Conservation (phyloP, 2,329 filamentous ascomycete species). For the Beauveria asiatica region DNA sequence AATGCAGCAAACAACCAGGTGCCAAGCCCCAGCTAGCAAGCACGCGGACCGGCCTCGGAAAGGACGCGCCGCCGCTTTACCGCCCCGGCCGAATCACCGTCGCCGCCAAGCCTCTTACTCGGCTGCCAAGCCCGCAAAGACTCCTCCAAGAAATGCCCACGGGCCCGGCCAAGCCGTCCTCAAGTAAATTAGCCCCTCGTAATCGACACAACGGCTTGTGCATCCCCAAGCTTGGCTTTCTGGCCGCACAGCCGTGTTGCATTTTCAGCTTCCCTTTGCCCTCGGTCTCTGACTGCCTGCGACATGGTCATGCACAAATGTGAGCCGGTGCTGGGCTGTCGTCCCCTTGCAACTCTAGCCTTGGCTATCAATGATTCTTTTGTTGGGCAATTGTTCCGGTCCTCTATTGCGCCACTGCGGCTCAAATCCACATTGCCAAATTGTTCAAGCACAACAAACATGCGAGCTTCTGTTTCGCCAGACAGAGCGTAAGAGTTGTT, state of each 20-base stretch:
- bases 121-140: constrained; percentile 9
- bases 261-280: too few species aligned
- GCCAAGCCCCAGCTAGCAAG: constrained; percentile 1
- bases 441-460: too few species aligned
- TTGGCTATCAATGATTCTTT: too few species aligned
- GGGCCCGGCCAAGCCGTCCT: background rate
- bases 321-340: too few species aligned
- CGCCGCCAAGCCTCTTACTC: constrained; percentile 8
- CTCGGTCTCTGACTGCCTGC: too few species aligned
- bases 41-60: background rate
- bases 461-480: too few species aligned
- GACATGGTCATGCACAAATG: too few species aligned
- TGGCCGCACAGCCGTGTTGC: background rate
- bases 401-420: too few species aligned
- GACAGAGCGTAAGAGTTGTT: too few species aligned
- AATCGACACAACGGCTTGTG: background rate
- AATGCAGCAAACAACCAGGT: background rate
- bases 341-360: too few species aligned
- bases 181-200: background rate
- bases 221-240: background rate
- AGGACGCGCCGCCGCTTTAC: constrained; percentile 6
- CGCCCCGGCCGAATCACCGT: constrained; percentile 3
- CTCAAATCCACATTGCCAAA: too few species aligned
- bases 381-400: too few species aligned
- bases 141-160: background rate